Evolutionary conservation across 768 basidiomycete species (phyloP), one percentile per base, ranked within the genome.

Genomic region (Cyathus striatus): DNA sequence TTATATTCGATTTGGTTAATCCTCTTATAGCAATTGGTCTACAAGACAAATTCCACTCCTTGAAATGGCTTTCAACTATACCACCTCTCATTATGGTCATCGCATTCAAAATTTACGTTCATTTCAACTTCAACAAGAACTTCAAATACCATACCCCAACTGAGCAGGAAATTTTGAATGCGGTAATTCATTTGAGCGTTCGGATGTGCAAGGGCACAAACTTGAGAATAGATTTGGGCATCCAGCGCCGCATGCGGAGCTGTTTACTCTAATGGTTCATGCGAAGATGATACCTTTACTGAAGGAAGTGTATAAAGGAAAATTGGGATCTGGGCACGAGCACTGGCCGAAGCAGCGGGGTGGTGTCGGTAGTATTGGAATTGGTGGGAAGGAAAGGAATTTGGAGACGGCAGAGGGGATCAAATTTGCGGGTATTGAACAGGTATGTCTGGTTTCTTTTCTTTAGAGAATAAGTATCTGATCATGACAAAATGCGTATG

Each of bases 141-240:
- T 96, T 94, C 78, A 72, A 73, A 36, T 94, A 81, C 68, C 96
- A 84, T 65, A 79, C 76, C n/a, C 93, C 96, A 3, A 78, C 81
- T 2, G 81, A 87, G 27, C 67, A 78, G 2, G 94, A 97, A 60
- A 69, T 94, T 32, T 75, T 75, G 9, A 57, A 72, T 32, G 81
- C 83, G 36, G 82, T 89, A 51, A 75, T 93, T 2, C 77, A 92
- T 55, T 89, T 90, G 79, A 85, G 41, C 79, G 81, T 35, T 75
- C 79, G 1, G 94, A 97, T 58, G 69, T 75, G 43, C 72, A 73
- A 30, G 73, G 82, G 43, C 75, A 86, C 57, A 78, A 86, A 25
- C 77, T 98, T 22, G 84, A 84, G 66, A 90, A 83, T 58, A 83
- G 95, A 21, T 99, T 98, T 66, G 89, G 94, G 1, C 96, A 99